Evolutionary conservation across 129 eudicot genomes (phyloP), one percentile per base, ranked within the genome.

Genomic region (Rutidosis leptorrhynchoides): DNA sequence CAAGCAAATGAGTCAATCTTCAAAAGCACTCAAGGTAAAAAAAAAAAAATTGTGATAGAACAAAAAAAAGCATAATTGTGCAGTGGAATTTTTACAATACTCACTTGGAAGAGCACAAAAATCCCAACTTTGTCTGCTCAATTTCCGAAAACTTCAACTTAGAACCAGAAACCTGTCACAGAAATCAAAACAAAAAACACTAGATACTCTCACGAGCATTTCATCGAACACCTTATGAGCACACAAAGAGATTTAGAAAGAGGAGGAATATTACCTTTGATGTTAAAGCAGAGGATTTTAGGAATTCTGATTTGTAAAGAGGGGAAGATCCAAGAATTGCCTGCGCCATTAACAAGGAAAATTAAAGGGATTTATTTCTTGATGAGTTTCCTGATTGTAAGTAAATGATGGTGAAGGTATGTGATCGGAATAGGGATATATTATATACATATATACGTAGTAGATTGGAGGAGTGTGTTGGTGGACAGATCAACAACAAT

Each of bases 161-260:
- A 73, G 80, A 28, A 54, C 82, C 84, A 77, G 72, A 84, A 80
- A 90, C 78, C 97, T 90, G 76, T 60, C 37, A 51, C 70, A 67
- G 12, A 60, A 59, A 55, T 21, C 24, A 69, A 49, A 43, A 49
- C 4, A 66, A 64, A 66, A 57, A 26, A 25, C 17, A 26, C 2
- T 40, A 40, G 12, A 10, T 3, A 49, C 35, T 14, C 69, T 6
- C 56, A 11, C 15, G 48, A 11, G 16, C 79, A 60, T 59, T 10
- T 48, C 74, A 67, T 75, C 79, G 22, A 75, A 60, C 79, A 75
- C 27, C 58, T 68, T 60, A 26, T 35, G 9, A 37, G 21, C 59
- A 37, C 15, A 40, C 64, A 72, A 21, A 67, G 10, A 43, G 9
- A 75, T 48, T 42, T 9, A 53, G 57, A 24, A 21, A 63, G 14